phyloP scores from a whole-genome alignment of 2,329 filamentous ascomycete genomes.

The Fusarium nurragi region DNA sequence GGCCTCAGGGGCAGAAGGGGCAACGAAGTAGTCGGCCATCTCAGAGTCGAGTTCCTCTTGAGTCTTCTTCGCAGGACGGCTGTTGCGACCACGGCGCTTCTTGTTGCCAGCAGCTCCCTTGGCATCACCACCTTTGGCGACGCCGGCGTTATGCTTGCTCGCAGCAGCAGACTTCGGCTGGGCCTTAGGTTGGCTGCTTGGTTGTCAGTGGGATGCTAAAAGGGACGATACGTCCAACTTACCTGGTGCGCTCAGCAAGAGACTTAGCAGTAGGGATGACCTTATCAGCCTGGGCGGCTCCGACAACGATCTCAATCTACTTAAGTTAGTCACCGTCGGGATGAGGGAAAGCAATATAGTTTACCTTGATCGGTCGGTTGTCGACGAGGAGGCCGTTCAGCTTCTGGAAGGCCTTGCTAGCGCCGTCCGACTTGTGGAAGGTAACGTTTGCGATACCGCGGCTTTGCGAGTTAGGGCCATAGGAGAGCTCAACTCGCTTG shows the following conservation, averaged over 20 bases:
- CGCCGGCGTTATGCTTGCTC: constrained; percentile 71
- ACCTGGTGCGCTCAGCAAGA: constrained; percentile 83
- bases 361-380: constrained; percentile 86
- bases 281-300: constrained; percentile 75
- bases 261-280: constrained; percentile 73
- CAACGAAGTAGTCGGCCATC: constrained; percentile 93
- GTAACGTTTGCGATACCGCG: constrained; percentile 91
- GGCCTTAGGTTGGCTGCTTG: constrained; percentile 47
- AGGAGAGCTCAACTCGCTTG: constrained; percentile 90
- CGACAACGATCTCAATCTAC: constrained; percentile 90
- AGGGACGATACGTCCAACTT: constrained; percentile 51
- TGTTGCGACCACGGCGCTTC: constrained; percentile 64
- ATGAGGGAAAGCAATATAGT: neutral
- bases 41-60: constrained; percentile 95
- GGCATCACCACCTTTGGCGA: constrained; percentile 53
- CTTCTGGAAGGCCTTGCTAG: constrained; percentile 82
- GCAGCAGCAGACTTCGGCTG: constrained; percentile 80
- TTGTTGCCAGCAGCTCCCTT: constrained; percentile 59
- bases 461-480: constrained; percentile 91
- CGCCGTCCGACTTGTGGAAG: constrained; percentile 83
- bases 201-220: constrained; percentile 20
- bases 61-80: constrained; percentile 83
- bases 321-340: constrained; percentile 37
- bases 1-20: constrained; percentile 54
- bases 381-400: constrained; percentile 93